Evolutionary conservation across 345 rosid species (phyloP), one percentile per base, ranked within the genome.

Genomic region (Bruguiera gymnorhiza): DNA sequence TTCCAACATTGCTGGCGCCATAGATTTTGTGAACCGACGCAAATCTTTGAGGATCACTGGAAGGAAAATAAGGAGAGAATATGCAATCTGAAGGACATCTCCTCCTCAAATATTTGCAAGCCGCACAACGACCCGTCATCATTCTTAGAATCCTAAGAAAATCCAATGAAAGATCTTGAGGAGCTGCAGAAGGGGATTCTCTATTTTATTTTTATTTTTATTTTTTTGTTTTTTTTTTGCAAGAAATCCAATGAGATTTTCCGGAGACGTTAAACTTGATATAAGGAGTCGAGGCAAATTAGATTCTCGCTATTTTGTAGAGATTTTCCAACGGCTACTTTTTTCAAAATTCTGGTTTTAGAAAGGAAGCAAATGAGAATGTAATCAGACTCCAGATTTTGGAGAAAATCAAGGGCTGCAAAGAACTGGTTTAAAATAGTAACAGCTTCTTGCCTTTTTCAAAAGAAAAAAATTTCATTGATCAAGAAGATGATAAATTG

Each of bases 1-100:
- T 87, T 65, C 79, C 85, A 61, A 87, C 91, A 66, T 87, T 89
- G 71, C 91, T 88, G 59, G 97, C 95, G 21, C 96, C 96, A 76
- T 87, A 84, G 76, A 89, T 83, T 80, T 75, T 81, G 72, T 88
- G 97, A 72, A 87, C 68, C 31, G 65, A 75, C 51, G 80, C 84
- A 75, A 92, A 89, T 82, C 83, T 85, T 63, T 73, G 72, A 70
- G 92, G 89, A 61, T 84, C 61, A 23, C 65, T 76, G 34, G 91
- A 63, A 37, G 88, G 92, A 66, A 86, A 87, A 69, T 89, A 80
- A 60, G 85, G 93, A 26, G 87, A 79, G 82, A 91, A 91, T 67
- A 86, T 80, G 71, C 93, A 89, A 80, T 85, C 88, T 52, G 76
- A 57, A 65, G 84, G 77, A 74, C 90, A 91, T 75, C 79, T 89